Percentiles rank a stretch among this genome's conserved stretches.
Conservation (phyloP, 2,329 filamentous ascomycete species). For the Zelopaecilomyces penicillatus region DNA sequence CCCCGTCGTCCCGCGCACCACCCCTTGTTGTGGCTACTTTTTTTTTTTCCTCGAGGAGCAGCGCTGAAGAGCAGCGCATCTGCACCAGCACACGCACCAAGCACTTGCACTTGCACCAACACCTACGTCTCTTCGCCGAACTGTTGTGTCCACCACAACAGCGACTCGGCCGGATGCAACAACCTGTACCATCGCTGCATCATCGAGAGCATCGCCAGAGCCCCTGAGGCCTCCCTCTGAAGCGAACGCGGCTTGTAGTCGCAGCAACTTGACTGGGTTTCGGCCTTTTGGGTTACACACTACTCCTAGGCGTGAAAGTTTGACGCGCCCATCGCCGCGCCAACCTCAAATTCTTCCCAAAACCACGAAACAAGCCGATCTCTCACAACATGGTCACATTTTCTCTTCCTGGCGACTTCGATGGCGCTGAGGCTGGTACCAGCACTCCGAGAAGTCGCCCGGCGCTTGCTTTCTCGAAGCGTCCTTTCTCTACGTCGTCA, state of each 20-base stretch:
- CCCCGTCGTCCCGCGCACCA: not conserved
- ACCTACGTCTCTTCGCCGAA: slow-evolving; percentile 1
- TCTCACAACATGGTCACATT: slow-evolving; percentile 29
- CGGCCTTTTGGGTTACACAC: too few relatives aligned
- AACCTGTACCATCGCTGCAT: slow-evolving; percentile 4
- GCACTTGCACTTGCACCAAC: too few relatives aligned
- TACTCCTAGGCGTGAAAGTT: too few relatives aligned
- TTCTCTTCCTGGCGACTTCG: slow-evolving; percentile 27
- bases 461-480: slow-evolving; percentile 36
- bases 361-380: not conserved
- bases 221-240: not conserved
- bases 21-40: slow-evolving; percentile 7
- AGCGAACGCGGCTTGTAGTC: not conserved
- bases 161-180: slow-evolving; percentile 1
- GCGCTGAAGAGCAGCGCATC: slow-evolving; percentile 6
- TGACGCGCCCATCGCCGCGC: not conserved
- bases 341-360: not conserved
- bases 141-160: slow-evolving; percentile 8
- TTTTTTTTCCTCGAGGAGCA: slow-evolving; percentile 6
- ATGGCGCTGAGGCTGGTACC: slow-evolving; percentile 21
- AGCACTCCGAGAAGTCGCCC: slow-evolving; percentile 32
- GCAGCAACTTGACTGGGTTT: too few relatives aligned
- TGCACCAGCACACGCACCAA: too few relatives aligned
- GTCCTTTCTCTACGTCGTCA: slow-evolving; percentile 29
- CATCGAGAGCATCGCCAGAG: not conserved